A percentile compares a stretch with the other conserved stretches of the same genome.
These are phyloP conservation scores for Polychytrium aggregatum DNA, from an alignment of 192 early-diverging fungal genomes.

Conservation along the genomic window DNA sequence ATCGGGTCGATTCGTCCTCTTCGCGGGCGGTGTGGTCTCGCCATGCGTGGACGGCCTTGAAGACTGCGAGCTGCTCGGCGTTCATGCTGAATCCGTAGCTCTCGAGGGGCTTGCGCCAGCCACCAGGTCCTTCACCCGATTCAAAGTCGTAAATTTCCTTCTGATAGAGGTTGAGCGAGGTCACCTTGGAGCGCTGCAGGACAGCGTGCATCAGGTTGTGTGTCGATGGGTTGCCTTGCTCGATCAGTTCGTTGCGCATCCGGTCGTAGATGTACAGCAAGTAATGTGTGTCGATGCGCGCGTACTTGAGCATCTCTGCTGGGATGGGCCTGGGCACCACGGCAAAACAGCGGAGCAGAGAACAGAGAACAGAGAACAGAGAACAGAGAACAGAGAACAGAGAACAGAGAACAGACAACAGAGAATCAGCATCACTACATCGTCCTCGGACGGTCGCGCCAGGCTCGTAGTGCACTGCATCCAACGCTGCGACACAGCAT, in stretches of 20 bases:
- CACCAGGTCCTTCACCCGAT: constrained; percentile 60
- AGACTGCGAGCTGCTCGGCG: constrained; percentile 60
- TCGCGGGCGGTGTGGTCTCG: constrained; percentile 78
- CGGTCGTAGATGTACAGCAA: constrained; percentile 89
- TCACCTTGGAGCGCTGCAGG: constrained; percentile 56
- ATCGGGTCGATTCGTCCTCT: constrained; percentile 84
- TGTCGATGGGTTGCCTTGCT: constrained; percentile 44
- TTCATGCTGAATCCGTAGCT: constrained; percentile 42
- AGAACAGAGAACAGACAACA: background rate
- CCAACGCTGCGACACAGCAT: too few species aligned
- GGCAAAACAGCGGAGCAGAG: background rate
- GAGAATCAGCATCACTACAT: too few species aligned
- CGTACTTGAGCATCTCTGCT: constrained; percentile 83
- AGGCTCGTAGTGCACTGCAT: too few species aligned
- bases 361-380: too few species aligned
- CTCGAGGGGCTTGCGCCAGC: constrained; percentile 60
- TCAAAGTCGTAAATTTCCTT: constrained; percentile 81
- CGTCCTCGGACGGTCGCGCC: too few species aligned
- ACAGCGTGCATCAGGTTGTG: constrained; percentile 54
- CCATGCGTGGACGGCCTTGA: constrained; percentile 86
- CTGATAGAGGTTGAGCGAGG: constrained; percentile 54
- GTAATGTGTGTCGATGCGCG: constrained; percentile 91
- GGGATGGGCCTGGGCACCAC: constrained; percentile 87
- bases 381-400: too few species aligned
- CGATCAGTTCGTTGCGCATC: constrained; percentile 75